These are phyloP conservation scores for Alternaria sp. DNA, from an alignment of 2,329 filamentous ascomycete species.

Conservation along the genomic window DNA sequence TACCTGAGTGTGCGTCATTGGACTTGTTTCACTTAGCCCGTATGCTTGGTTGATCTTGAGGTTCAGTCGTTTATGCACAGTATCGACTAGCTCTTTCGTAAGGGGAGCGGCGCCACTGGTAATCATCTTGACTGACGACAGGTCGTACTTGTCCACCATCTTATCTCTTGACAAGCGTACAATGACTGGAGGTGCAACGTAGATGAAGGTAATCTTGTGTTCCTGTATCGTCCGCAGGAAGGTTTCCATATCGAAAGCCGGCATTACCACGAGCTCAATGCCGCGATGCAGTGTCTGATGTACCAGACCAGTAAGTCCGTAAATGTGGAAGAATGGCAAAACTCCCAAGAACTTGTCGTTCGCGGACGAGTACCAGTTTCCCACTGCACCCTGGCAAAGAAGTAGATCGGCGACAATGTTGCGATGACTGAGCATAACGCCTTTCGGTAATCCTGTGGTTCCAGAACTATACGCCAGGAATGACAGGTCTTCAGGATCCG, in stretches of 20 bases:
- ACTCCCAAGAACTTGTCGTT: slow-evolving; percentile 75
- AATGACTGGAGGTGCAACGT: slow-evolving; percentile 83
- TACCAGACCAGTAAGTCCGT: slow-evolving; percentile 76
- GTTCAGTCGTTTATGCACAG: slow-evolving; percentile 73
- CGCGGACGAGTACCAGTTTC: slow-evolving; percentile 71
- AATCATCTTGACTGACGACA: slow-evolving; percentile 78
- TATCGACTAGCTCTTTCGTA: slow-evolving; percentile 76
- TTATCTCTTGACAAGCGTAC: slow-evolving; percentile 80
- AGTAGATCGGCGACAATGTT: slow-evolving; percentile 68
- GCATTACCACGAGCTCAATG: slow-evolving; percentile 70
- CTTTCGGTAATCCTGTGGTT: slow-evolving; percentile 54
- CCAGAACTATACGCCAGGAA: slow-evolving; percentile 69
- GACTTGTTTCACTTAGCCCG: slow-evolving; percentile 33
- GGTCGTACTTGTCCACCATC: slow-evolving; percentile 76
- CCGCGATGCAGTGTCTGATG: slow-evolving; percentile 72
- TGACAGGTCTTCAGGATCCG: slow-evolving; percentile 72
- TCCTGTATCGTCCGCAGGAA: slow-evolving; percentile 78
- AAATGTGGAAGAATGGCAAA: slow-evolving; percentile 90
- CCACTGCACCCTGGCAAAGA: slow-evolving; percentile 86
- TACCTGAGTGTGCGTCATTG: slow-evolving; percentile 34
- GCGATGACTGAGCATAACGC: slow-evolving; percentile 53
- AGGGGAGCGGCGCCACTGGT: slow-evolving; percentile 86
- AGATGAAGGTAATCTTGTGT: slow-evolving; percentile 74
- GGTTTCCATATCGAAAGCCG: slow-evolving; percentile 78
- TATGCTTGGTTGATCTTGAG: slow-evolving; percentile 35